Conservation (phyloP, 2,329 filamentous ascomycete species). For the Chrysosporium queenslandicum region DNA sequence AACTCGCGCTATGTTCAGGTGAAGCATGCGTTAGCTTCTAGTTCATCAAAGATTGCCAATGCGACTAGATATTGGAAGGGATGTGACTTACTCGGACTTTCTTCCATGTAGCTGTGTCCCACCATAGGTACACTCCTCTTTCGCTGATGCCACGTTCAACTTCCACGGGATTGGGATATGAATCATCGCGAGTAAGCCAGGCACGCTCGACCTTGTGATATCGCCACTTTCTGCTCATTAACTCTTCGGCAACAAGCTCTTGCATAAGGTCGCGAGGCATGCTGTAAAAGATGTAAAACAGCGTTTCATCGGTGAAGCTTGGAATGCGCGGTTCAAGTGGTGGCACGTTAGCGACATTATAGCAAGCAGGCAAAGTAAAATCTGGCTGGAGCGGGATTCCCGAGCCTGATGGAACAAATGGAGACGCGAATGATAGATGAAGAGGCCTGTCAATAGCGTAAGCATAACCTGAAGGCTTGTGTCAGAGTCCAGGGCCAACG, state of each 20-base stretch:
- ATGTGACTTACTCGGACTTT: conserved; percentile 38
- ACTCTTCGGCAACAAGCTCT: conserved; percentile 54
- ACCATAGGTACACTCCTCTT: conserved; percentile 43
- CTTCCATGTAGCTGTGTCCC: conserved; percentile 43
- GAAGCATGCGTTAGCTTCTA: conserved; percentile 1
- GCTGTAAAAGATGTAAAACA: conserved; percentile 62
- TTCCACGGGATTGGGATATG: conserved; percentile 39
- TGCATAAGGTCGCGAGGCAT: conserved; percentile 56
- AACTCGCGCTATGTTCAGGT: conserved; percentile 34
- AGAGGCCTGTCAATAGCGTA: conserved; percentile 41
- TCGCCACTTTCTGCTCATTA: conserved; percentile 46
- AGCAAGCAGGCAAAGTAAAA: conserved; percentile 53
- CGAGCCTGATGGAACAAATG: conserved; percentile 49
- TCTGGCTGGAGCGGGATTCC: conserved; percentile 53
- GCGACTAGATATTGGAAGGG: too few relatives aligned
- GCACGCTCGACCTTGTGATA: conserved; percentile 45
- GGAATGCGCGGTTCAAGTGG: conserved; percentile 49
- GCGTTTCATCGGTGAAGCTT: conserved; percentile 53
- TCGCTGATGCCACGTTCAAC: conserved; percentile 41
- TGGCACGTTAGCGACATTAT: conserved; percentile 57
- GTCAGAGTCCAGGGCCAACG: background rate
- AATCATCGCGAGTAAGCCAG: conserved; percentile 43
- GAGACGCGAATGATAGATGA: conserved; percentile 54
- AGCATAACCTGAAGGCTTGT: background rate
- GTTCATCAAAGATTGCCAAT: background rate